These are phyloP conservation scores for Pholiota microspora DNA, from an alignment of 768 basidiomycete genomes.

Conservation along the genomic window DNA sequence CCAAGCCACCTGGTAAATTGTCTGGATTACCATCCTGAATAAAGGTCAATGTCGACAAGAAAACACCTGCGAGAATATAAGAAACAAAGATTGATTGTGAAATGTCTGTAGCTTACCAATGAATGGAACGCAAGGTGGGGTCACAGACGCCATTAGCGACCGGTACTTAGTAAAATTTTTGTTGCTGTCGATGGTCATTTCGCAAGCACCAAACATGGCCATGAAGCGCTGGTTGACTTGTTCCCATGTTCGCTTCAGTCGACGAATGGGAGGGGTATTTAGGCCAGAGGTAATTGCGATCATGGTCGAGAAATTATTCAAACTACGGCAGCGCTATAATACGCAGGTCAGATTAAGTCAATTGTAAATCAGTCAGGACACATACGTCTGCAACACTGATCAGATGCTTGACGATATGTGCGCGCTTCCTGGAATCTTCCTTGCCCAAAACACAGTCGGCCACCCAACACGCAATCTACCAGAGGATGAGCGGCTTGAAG, in stretches of 20 bases:
- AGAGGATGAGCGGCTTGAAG: background rate
- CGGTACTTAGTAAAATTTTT: slow-evolving; percentile 95
- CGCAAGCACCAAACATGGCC: slow-evolving; percentile 73
- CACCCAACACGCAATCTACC: slow-evolving; percentile 91
- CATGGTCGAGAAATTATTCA: slow-evolving; percentile 98
- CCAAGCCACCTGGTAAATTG: slow-evolving; percentile 68
- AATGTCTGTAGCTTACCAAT: slow-evolving; percentile 58
- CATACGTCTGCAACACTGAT: slow-evolving; percentile 90
- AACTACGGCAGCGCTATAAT: slow-evolving; percentile 76
- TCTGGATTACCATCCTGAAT: slow-evolving; percentile 97
- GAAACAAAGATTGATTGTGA: slow-evolving; percentile 8
- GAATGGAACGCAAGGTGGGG: slow-evolving; percentile 95
- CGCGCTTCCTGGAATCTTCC: slow-evolving; percentile 83
- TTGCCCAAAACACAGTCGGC: slow-evolving; percentile 77
- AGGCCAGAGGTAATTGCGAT: slow-evolving; percentile 93
- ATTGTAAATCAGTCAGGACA: slow-evolving; percentile 9
- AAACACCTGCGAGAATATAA: slow-evolving; percentile 63
- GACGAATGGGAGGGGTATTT: slow-evolving; percentile 89
- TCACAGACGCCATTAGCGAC: slow-evolving; percentile 74
- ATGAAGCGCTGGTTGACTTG: slow-evolving; percentile 75
- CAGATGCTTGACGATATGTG: slow-evolving; percentile 81
- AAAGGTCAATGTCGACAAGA: slow-evolving; percentile 95
- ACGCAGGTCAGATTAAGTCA: slow-evolving; percentile 1
- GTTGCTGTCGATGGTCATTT: slow-evolving; percentile 88
- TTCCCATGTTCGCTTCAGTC: slow-evolving; percentile 93